These are phyloP conservation scores for Erythrobasidium yunnanense DNA, from an alignment of 768 basidiomycete genomes.

Conservation along the genomic window DNA sequence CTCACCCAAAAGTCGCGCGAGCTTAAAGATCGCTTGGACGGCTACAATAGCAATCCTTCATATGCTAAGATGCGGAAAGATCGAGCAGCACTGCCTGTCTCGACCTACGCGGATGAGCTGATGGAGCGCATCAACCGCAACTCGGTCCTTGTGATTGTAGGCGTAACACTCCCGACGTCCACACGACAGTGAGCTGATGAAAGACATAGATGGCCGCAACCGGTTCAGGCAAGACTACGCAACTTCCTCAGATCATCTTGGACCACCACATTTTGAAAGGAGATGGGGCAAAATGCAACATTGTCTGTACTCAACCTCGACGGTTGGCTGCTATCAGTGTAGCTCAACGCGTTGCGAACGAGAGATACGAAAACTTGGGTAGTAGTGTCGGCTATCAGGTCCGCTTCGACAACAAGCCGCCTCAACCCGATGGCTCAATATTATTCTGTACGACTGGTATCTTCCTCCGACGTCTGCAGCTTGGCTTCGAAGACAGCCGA, in stretches of 20 bases:
- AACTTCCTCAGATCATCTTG: slow-evolving; percentile 82
- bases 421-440: slow-evolving; percentile 68
- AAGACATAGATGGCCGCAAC: slow-evolving; percentile 76
- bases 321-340: slow-evolving; percentile 84
- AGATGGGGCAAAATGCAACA: slow-evolving; percentile 73
- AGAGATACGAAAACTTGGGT: slow-evolving; percentile 65
- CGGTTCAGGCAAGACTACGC: slow-evolving; percentile 87
- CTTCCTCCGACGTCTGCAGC: slow-evolving; percentile 73
- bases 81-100: slow-evolving; percentile 63
- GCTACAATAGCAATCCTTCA: slow-evolving; percentile 54
- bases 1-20: slow-evolving; percentile 52
- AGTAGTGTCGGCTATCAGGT: slow-evolving; percentile 77
- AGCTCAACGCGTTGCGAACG: slow-evolving; percentile 78
- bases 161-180: too few relatives aligned
- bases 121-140: too few relatives aligned
- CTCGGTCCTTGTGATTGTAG: too few relatives aligned
- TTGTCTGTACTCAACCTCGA: slow-evolving; percentile 86
- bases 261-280: slow-evolving; percentile 67
- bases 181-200: slow-evolving; percentile 60
- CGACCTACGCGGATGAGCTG: slow-evolving; percentile 53
- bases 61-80: slow-evolving; percentile 58
- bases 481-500: slow-evolving; percentile 47
- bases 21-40: slow-evolving; percentile 50
- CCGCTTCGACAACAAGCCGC: slow-evolving; percentile 71
- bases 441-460: slow-evolving; percentile 90